These are phyloP conservation scores for Tetraselmis striata DNA, from an alignment of 139 green algal species.

Conservation along the genomic window DNA sequence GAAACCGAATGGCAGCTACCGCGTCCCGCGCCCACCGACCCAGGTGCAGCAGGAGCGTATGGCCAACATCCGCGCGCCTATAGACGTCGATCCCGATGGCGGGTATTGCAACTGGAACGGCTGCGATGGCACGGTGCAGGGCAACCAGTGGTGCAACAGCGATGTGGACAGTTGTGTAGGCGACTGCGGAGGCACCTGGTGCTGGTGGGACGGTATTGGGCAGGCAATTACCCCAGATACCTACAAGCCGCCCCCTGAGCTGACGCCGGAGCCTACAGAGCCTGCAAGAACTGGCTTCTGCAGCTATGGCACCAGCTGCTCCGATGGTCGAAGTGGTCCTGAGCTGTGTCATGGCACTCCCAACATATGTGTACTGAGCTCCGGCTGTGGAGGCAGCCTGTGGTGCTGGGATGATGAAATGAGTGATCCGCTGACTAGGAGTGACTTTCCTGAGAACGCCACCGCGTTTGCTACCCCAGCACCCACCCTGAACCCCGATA, in stretches of 20 bases:
- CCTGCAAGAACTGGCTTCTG: background rate
- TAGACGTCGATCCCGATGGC: background rate
- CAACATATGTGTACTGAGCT: background rate
- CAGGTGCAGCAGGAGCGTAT: background rate
- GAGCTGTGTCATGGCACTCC: background rate
- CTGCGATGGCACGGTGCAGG: background rate
- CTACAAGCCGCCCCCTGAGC: background rate
- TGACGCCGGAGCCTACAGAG: background rate
- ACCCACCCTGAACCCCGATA: background rate
- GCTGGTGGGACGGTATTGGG: background rate
- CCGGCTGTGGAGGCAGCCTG: background rate
- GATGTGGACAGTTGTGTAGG: background rate
- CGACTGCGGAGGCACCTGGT: background rate
- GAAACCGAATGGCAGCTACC: background rate
- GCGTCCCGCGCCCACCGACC: background rate
- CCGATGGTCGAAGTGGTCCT: background rate
- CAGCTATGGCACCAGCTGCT: background rate
- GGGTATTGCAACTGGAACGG: background rate
- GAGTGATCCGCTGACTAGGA: background rate
- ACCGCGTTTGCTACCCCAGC: background rate
- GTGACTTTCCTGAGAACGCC: background rate
- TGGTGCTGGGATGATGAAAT: background rate
- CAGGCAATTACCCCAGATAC: background rate
- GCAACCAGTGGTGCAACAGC: background rate
- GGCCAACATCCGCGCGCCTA: background rate